phyloP scores from a whole-genome alignment of 345 rosid genomes.

The Trapa bicornis region DNA sequence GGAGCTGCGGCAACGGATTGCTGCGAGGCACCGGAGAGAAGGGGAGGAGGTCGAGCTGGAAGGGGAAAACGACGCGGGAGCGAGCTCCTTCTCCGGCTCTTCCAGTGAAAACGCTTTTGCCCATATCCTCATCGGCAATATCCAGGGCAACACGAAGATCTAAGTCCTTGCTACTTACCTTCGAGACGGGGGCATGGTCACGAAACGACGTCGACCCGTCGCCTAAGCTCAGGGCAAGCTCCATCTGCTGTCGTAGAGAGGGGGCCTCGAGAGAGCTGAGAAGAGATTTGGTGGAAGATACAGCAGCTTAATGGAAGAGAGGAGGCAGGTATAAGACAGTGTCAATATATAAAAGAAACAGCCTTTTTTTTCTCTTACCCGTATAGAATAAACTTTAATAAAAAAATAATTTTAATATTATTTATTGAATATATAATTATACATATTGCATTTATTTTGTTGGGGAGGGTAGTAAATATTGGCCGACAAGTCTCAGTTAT shows the following conservation, averaged over 20 bases:
- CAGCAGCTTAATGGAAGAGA: too few relatives aligned
- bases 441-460: background rate
- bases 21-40: slow-evolving; percentile 39
- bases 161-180: slow-evolving; percentile 15
- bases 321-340: background rate
- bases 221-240: slow-evolving; percentile 79
- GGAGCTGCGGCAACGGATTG: slow-evolving; percentile 18
- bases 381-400: background rate
- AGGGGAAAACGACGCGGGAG: background rate
- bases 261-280: too few relatives aligned
- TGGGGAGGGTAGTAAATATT: slow-evolving; percentile 21
- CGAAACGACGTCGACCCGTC: slow-evolving; percentile 40
- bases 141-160: slow-evolving; percentile 59
- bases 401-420: background rate
- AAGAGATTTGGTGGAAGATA: background rate
- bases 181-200: slow-evolving; percentile 17
- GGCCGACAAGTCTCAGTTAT: slow-evolving; percentile 42
- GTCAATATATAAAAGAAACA: background rate
- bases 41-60: slow-evolving; percentile 51
- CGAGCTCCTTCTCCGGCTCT: background rate
- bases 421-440: too few relatives aligned
- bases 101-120: background rate
- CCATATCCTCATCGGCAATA: background rate
- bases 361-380: too few relatives aligned
- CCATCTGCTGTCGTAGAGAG: slow-evolving; percentile 28